Evolutionary conservation across 225 moss, liverwort and hornwort genomes (phyloP), one percentile per base, ranked within the genome.

Genomic region (Physcomitrium patens): DNA sequence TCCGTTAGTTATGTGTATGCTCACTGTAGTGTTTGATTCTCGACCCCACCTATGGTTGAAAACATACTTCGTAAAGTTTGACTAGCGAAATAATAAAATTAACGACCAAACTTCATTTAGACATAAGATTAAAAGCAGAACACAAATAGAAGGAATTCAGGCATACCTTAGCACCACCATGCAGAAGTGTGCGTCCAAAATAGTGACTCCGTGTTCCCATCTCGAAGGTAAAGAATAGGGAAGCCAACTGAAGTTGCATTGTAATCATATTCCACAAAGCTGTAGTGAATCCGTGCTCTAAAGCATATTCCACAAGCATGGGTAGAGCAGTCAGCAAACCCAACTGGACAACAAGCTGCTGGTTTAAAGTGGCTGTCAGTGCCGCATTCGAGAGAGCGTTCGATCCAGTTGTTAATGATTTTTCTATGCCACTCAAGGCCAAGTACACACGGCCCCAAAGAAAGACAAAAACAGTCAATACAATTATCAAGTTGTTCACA

Each of bases 401-500:
- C 26, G 82, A 79, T 74, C 86, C 79, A 44, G 66, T 72, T 22
- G 86, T 77, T 46, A 97, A 86, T 20, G 97, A 91, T 0, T 60
- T 76, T 69, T 94, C 97, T 43, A 97, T 86, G 42, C 97, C 97
- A 87, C 97, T 97, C 62, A 97, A 79, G 63, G 97, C 90, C 75
- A 97, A 79, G 86, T 91, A 97, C 49, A 90, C 85, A 53, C 97
- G 97, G n/a, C 97, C 94, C 92, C 94, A 94, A 42, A 97, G 91
- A 80, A 84, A 97, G 53, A 83, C 83, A 67, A 93, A 97, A 6
- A 97, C 93, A 1, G 97, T 97, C 23, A 97, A 91, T 45, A 97
- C 94, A 20, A 97, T 91, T 12, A 97, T 37, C 91, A 94, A 85
- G 68, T 92, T 97, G 73, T 91, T 97, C 82, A 94, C 77, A 68